phyloP scores from a whole-genome alignment of 805 yeast species.

The Yamadazyma philogaea region DNA sequence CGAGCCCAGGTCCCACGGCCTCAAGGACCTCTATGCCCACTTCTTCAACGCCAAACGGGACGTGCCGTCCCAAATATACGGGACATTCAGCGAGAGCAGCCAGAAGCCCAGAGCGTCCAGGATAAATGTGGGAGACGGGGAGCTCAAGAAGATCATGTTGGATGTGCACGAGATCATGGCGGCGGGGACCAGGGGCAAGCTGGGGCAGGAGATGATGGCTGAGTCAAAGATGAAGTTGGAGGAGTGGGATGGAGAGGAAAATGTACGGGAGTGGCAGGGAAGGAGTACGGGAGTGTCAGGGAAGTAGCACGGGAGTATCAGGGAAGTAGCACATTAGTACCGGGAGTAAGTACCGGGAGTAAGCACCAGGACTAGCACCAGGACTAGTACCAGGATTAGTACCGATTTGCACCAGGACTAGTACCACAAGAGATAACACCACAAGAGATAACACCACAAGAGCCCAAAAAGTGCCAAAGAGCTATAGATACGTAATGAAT shows the following conservation, averaged over 20 bases:
- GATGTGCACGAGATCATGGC: constrained; percentile 27
- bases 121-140: constrained; percentile 6
- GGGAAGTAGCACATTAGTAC: no score
- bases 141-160: constrained; percentile 28
- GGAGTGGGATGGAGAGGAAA: constrained; percentile 17
- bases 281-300: no score
- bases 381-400: no score
- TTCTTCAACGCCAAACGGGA: constrained; percentile 8
- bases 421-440: no score
- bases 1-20: not conserved
- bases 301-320: no score
- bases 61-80: constrained; percentile 17
- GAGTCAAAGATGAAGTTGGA: constrained; percentile 17
- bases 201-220: constrained; percentile 14
- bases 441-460: no score
- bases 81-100: constrained; percentile 22
- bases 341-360: no score
- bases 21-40: constrained; percentile 1
- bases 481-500: no score
- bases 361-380: no score
- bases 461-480: no score
- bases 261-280: no score
- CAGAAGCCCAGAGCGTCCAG: not conserved
- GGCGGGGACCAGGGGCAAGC: constrained; percentile 12
- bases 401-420: no score